Evolutionary conservation across 2,329 filamentous ascomycete genomes (phyloP), one percentile per base, ranked within the genome.

Genomic region (Furcasterigmium sp.): DNA sequence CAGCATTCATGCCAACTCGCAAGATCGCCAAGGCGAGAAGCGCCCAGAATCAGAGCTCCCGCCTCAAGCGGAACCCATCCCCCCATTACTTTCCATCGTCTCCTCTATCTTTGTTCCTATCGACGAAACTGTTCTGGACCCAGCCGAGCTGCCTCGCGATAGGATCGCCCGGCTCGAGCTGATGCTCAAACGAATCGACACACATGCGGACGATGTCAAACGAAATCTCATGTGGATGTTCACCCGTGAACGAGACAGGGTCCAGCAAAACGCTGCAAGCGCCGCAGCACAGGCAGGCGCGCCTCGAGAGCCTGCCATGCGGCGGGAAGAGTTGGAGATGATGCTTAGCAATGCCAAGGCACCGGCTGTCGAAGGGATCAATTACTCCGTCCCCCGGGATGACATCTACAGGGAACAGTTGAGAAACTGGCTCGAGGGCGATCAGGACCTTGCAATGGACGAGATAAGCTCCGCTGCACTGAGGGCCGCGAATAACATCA

Each of bases 211-310:
- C 2, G 58, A 51, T 13, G 58, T 65, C 17, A 52, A 52, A 21
- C 51, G 57, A 18, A 64, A 63, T 36, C 45, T 65, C 18, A 29
- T 57, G 21, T 56, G 56, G 46, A 55, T 65, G 38, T 60, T 63
- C 29, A 52, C 57, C 38, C 56, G 61, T 17, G 63, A 67, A 48
- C 57, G 57, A 43, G 45, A 43, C 19, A 61, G 62, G 13, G 53
- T 61, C 21, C 32, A 61, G 4, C 44, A 45, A 14, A 46, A 49
- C 8, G 57, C 57, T 3, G 48, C 48, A 10, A 41, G 19, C 11
- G 32, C 28, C 8, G 48, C 52, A 20, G 40, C 38, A 10, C 15
- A 35, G 10, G n/a, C n/a, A 6, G n/a, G 11, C 8, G 7, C 32
- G 15, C 32, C 32, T 17, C n/a, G 7, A 18, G 11, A 13, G 6